Evolutionary conservation across 345 rosid species (phyloP).

Genomic region (Ceriops tagal): DNA sequence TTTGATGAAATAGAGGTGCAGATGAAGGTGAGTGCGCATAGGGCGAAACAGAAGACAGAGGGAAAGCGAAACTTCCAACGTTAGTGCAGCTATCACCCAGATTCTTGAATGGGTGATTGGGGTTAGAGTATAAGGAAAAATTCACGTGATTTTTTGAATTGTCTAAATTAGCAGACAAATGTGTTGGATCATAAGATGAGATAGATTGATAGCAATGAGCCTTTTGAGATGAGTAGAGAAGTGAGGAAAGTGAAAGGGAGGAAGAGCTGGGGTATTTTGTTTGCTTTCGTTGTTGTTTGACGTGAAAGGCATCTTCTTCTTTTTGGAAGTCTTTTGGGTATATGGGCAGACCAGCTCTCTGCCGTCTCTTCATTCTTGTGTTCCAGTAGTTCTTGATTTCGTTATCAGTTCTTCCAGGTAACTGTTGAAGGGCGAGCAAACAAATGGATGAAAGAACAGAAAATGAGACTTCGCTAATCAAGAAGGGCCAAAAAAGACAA

Average conservation of each 20-base stretch:
- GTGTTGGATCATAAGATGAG: constrained; percentile 11
- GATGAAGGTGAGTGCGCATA: constrained; percentile 20
- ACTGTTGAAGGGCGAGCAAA: constrained; percentile 25
- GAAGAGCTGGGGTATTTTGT: constrained; percentile 13
- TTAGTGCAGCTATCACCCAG: background rate
- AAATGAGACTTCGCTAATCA: background rate
- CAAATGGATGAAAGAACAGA: background rate
- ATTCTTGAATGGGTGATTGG: constrained; percentile 19
- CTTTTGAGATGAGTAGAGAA: constrained; percentile 5
- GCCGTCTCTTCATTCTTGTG: constrained; percentile 70
- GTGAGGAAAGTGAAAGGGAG: background rate
- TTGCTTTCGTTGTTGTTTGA: constrained; percentile 25
- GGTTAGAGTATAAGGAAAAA: constrained; percentile 16
- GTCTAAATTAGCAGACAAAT: constrained; percentile 2
- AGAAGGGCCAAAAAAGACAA: background rate
- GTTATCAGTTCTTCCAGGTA: constrained; percentile 86
- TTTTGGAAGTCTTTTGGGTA: constrained; percentile 57
- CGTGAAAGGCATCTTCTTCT: constrained; percentile 26
- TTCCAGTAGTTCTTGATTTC: constrained; percentile 95
- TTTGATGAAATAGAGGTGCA: constrained; percentile 15
- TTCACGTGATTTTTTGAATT: constrained; percentile 18
- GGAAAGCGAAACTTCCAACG: constrained; percentile 23
- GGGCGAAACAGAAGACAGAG: constrained; percentile 29
- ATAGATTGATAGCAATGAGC: background rate
- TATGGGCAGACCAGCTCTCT: constrained; percentile 65